Percentiles rank a stretch among this genome's conserved stretches.
These are phyloP conservation scores for Tolypocladium paradoxum DNA, from an alignment of 2,329 filamentous ascomycete genomes.

Conservation along the genomic window DNA sequence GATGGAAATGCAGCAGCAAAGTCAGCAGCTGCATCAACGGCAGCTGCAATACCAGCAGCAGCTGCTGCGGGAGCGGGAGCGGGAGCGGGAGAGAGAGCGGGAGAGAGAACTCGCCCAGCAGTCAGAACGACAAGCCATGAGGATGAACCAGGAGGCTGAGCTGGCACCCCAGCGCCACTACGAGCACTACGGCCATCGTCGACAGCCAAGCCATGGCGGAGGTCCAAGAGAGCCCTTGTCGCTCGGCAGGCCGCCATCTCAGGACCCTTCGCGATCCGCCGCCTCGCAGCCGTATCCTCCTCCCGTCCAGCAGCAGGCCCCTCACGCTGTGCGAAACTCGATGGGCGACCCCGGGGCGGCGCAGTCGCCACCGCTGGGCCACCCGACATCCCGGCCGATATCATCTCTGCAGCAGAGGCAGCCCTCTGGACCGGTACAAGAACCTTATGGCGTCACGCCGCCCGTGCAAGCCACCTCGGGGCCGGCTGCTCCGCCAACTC, in stretches of 20 bases:
- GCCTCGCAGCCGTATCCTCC: conserved; percentile 20
- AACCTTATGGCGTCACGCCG: conserved; percentile 17
- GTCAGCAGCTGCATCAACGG: conserved; percentile 12
- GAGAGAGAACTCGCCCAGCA: conserved; percentile 18
- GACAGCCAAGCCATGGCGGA: conserved; percentile 26
- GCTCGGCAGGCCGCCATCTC: conserved; percentile 25
- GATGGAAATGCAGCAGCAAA: conserved; percentile 13
- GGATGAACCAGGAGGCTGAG: conserved; percentile 41
- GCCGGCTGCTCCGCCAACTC: conserved; percentile 23
- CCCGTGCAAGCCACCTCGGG: conserved; percentile 18
- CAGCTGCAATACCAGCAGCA: conserved; percentile 12
- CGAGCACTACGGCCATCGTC: conserved; percentile 32
- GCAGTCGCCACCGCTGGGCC: conserved; percentile 28
- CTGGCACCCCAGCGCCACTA: conserved; percentile 28
- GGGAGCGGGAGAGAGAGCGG: conserved; percentile 11
- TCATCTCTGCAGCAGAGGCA: conserved; percentile 25
- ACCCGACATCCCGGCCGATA: conserved; percentile 24
- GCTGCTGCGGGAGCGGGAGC: conserved; percentile 9
- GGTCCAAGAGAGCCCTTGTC: conserved; percentile 29
- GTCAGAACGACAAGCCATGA: conserved; percentile 18
- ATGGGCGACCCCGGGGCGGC: conserved; percentile 26
- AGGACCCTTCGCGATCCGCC: conserved; percentile 32
- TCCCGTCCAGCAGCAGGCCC: conserved; percentile 22
- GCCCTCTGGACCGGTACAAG: conserved; percentile 18
- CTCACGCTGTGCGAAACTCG: conserved; percentile 28